phyloP scores from a whole-genome alignment of 164 flowering plant genomes.

The Aristolochia californica region DNA sequence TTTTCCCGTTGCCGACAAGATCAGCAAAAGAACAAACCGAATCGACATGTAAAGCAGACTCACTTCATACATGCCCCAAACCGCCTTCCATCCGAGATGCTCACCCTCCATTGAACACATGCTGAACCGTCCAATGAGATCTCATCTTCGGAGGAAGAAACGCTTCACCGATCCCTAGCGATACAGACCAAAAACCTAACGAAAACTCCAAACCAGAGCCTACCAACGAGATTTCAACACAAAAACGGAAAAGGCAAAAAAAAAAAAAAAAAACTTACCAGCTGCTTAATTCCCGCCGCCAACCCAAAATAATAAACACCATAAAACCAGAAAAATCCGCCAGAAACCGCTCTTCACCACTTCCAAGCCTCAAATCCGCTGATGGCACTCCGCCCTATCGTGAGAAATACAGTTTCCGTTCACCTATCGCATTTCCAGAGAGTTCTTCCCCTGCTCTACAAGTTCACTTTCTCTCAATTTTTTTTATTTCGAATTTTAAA shows the following conservation, averaged over 20 bases:
- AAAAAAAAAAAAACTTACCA: neutral
- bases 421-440: neutral
- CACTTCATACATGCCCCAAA: slow-evolving; percentile 19
- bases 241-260: neutral
- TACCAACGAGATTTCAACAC: neutral
- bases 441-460: neutral
- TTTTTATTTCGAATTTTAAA: neutral
- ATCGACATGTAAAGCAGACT: neutral
- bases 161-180: neutral
- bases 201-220: neutral
- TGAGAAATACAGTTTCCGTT: neutral
- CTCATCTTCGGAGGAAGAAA: slow-evolving; percentile 2
- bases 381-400: neutral
- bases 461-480: neutral
- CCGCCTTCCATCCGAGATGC: slow-evolving; percentile 14
- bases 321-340: neutral
- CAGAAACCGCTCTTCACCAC: neutral
- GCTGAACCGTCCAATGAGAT: neutral
- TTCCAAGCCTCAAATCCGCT: neutral
- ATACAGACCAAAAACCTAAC: neutral
- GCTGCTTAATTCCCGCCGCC: neutral
- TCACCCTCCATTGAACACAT: slow-evolving; percentile 2
- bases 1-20: neutral
- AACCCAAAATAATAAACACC: neutral
- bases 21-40: neutral